Conservation (phyloP, 768 basidiomycete species). For the Cystoderma amianthinum region DNA sequence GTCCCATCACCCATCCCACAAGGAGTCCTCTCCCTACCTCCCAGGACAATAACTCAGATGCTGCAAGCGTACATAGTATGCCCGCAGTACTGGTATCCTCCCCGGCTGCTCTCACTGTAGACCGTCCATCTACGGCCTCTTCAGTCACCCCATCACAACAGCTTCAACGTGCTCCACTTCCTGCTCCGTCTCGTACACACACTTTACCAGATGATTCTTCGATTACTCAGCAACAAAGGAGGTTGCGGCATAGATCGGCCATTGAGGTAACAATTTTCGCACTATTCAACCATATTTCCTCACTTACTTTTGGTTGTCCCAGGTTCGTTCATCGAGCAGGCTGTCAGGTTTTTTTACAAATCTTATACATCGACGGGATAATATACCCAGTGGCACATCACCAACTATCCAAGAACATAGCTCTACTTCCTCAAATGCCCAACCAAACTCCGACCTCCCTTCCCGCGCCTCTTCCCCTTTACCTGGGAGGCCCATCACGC, state of each 20-base stretch:
- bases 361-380: slow-evolving; percentile 69
- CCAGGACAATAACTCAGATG: slow-evolving; percentile 34
- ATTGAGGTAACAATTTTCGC: slow-evolving; percentile 45
- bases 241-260: slow-evolving; percentile 41
- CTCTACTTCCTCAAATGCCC: slow-evolving; percentile 11
- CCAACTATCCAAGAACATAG: slow-evolving; percentile 8
- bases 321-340: slow-evolving; percentile 62
- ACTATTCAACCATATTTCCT: slow-evolving; percentile 1
- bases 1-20: slow-evolving; percentile 21
- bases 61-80: slow-evolving; percentile 53
- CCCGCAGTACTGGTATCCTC: slow-evolving; percentile 46
- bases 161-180: slow-evolving; percentile 17
- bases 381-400: slow-evolving; percentile 15
- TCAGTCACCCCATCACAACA: slow-evolving; percentile 3
- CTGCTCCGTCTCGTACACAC: slow-evolving; percentile 20
- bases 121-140: slow-evolving; percentile 23
- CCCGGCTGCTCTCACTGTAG: slow-evolving; percentile 18
- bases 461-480: slow-evolving; percentile 53
- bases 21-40: slow-evolving; percentile 31
- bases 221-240: slow-evolving; percentile 26
- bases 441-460: slow-evolving; percentile 24
- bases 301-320: slow-evolving; percentile 2
- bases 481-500: slow-evolving; percentile 49
- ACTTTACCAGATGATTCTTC: slow-evolving; percentile 19
- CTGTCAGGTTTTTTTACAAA: slow-evolving; percentile 83